Evolutionary conservation across 225 moss, liverwort and hornwort genomes (phyloP).

Genomic region (Ulota crispa): DNA sequence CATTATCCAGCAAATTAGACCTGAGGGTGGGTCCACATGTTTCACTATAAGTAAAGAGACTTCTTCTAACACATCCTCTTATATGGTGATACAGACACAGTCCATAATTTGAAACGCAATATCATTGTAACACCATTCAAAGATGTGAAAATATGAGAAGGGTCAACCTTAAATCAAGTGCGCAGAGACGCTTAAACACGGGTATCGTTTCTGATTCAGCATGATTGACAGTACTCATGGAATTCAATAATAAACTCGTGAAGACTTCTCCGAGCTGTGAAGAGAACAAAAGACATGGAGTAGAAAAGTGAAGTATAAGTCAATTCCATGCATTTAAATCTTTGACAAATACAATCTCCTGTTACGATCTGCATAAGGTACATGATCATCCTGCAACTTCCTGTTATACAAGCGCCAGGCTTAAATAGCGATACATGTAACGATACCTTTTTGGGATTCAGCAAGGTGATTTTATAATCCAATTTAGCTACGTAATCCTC

Average conservation of each 20-base stretch:
- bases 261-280: conserved; percentile 53
- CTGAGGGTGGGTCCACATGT: conserved; percentile 25
- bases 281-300: neutral
- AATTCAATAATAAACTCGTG: conserved; percentile 31
- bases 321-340: neutral
- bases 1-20: conserved; percentile 43
- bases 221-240: conserved; percentile 18
- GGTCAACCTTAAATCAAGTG: conserved; percentile 46
- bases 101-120: conserved; percentile 7
- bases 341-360: neutral
- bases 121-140: neutral
- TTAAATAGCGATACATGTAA: neutral
- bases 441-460: neutral
- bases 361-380: conserved; percentile 5
- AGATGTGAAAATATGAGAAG: neutral
- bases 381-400: neutral
- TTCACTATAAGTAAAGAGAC: neutral
- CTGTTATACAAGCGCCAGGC: neutral
- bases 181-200: conserved; percentile 34
- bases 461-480: neutral
- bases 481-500: neutral
- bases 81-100: neutral
- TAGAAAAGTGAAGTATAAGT: neutral
- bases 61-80: neutral
- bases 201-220: conserved; percentile 15